Conservation (phyloP, 176 grass and related monocot species). For the Hordeum marinum region DNA sequence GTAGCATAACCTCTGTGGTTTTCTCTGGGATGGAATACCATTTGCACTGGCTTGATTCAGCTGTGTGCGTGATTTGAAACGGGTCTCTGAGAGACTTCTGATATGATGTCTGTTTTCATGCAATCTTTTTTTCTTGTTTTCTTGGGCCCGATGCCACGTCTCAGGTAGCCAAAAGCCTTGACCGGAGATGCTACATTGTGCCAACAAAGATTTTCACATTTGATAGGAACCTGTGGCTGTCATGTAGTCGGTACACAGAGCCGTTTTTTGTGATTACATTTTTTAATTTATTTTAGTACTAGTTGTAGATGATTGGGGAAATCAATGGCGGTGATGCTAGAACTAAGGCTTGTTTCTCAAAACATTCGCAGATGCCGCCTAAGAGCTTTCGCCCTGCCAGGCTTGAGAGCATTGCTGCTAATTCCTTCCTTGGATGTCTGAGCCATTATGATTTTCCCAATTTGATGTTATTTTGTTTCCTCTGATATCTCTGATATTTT, state of each 20-base stretch:
- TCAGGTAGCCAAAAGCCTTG: not conserved
- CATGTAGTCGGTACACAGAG: not conserved
- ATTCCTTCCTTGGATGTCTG: conserved; percentile 69
- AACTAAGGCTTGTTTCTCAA: conserved; percentile 59
- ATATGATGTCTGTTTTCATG: not conserved
- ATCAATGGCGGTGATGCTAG: not conserved
- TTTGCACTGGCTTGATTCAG: not conserved
- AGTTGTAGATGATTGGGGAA: not conserved
- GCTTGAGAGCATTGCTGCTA: conserved; percentile 59
- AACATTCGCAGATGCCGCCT: conserved; percentile 62
- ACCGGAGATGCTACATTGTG: not conserved
- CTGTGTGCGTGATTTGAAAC: not conserved
- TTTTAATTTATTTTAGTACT: not conserved
- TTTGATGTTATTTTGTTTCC: not conserved
- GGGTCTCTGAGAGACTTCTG: not conserved
- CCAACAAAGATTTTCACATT: not conserved
- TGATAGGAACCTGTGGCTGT: not conserved
- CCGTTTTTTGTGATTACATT: not conserved
- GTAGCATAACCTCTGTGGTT: not conserved
- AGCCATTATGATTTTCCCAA: not conserved
- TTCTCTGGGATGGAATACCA: not conserved
- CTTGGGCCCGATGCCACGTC: not conserved
- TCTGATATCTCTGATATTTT: too few species aligned
- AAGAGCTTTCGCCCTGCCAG: conserved; percentile 56
- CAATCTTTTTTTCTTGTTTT: not conserved